Conservation (phyloP, 805 yeast genomes). For the Alloascoidea hylecoeti region DNA sequence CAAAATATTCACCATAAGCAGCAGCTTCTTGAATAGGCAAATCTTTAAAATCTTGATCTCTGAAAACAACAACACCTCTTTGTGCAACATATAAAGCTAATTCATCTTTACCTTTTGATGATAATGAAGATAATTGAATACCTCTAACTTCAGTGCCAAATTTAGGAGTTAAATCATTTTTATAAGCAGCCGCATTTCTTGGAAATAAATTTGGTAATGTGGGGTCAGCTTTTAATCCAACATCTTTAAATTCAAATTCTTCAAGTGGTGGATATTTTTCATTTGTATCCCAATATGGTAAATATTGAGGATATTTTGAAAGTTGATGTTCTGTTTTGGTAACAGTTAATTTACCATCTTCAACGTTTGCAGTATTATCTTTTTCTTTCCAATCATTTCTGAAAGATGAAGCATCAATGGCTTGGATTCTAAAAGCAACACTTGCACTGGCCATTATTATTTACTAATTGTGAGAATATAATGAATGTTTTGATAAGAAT, state of each 20-base stretch:
- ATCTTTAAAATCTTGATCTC: constrained; percentile 45
- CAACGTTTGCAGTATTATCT: too few relatives aligned
- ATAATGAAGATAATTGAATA: constrained; percentile 40
- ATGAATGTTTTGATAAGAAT: too few relatives aligned
- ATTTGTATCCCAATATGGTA: constrained; percentile 52
- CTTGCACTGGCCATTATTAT: not conserved
- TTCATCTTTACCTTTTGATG: constrained; percentile 40
- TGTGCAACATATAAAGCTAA: constrained; percentile 52
- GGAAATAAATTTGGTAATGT: constrained; percentile 31
- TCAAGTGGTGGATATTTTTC: constrained; percentile 39
- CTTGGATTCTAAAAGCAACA: constrained; percentile 6
- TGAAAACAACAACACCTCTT: constrained; percentile 53
- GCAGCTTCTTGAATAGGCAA: constrained; percentile 14
- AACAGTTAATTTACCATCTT: too few relatives aligned
- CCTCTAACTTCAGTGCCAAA: constrained; percentile 54
- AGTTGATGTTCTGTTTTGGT: not conserved
- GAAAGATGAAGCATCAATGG: constrained; percentile 8
- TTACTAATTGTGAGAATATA: not conserved
- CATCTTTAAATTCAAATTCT: constrained; percentile 43
- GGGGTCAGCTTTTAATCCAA: constrained; percentile 60
- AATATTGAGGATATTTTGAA: constrained; percentile 17
- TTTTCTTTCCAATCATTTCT: constrained; percentile 3
- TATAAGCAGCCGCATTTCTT: too few relatives aligned
- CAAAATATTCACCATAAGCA: constrained; percentile 13
- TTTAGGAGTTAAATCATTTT: constrained; percentile 39